A percentile compares a stretch with the other conserved stretches of the same genome.
These are phyloP conservation scores for Mycena amicta DNA, from an alignment of 768 basidiomycete genomes.

Conservation along the genomic window DNA sequence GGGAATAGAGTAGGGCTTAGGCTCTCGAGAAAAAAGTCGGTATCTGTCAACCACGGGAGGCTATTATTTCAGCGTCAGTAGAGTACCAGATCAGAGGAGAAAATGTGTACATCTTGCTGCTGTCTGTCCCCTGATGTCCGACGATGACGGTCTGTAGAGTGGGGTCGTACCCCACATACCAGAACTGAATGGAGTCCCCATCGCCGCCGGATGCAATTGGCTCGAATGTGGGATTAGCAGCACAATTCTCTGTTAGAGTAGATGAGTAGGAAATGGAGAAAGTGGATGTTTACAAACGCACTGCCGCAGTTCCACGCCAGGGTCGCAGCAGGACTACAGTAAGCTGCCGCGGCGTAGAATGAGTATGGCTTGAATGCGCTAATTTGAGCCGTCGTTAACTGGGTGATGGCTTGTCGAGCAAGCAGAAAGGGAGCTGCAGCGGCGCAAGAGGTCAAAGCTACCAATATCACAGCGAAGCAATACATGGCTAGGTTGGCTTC, in stretches of 20 bases:
- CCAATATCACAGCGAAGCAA: slow-evolving; percentile 4
- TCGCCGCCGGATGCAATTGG: slow-evolving; percentile 51
- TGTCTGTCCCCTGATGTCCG: slow-evolving; percentile 46
- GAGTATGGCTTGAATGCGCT: slow-evolving; percentile 43
- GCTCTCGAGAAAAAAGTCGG: slow-evolving; percentile 31
- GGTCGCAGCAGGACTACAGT: slow-evolving; percentile 42
- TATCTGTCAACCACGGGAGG: slow-evolving; percentile 41
- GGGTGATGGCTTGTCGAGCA: slow-evolving; percentile 37
- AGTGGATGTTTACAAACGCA: slow-evolving; percentile 22
- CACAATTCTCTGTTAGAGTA: slow-evolving; percentile 42
- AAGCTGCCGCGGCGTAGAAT: slow-evolving; percentile 45
- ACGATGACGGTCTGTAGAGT: slow-evolving; percentile 42
- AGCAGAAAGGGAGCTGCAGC: slow-evolving; percentile 25
- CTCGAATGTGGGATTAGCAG: slow-evolving; percentile 49
- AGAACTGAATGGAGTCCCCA: slow-evolving; percentile 45
- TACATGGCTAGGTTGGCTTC: too few species aligned
- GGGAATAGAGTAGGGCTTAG: slow-evolving; percentile 48
- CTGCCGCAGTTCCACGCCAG: slow-evolving; percentile 51
- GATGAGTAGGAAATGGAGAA: neutral
- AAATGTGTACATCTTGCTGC: slow-evolving; percentile 33
- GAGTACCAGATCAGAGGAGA: neutral
- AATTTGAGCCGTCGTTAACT: slow-evolving; percentile 44
- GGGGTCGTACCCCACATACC: slow-evolving; percentile 36
- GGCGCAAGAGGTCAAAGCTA: slow-evolving; percentile 10
- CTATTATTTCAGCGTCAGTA: slow-evolving; percentile 26